Evolutionary conservation across 441 rosid genomes (phyloP).

Genomic region (Adansonia rubrostipa): DNA sequence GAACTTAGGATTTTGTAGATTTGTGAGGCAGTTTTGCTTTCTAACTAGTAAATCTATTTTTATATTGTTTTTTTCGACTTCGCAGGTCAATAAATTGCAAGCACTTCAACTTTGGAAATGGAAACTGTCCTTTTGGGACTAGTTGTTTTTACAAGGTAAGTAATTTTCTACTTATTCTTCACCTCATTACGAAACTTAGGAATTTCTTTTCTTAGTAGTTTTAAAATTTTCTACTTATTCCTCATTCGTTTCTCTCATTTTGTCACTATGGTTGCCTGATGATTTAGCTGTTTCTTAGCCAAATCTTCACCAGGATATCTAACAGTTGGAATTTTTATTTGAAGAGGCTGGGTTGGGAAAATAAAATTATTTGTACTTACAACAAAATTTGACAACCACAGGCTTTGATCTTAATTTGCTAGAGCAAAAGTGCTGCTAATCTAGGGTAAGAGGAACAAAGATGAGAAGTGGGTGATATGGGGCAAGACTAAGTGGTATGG

Average conservation of each 20-base stretch:
- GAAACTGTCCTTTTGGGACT: conserved; percentile 82
- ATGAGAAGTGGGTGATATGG: conserved; percentile 15
- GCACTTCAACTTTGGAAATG: conserved; percentile 57
- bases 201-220: not conserved
- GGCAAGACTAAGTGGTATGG: not conserved
- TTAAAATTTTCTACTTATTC: not conserved
- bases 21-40: not conserved
- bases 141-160: conserved; percentile 97
- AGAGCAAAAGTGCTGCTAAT: not conserved
- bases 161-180: conserved; percentile 3
- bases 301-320: not conserved
- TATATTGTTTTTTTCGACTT: conserved; percentile 10
- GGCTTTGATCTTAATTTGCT: not conserved
- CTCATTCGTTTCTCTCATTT: not conserved
- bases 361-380: not conserved
- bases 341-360: not conserved
- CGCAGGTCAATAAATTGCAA: conserved; percentile 68
- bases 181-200: not conserved
- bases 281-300: not conserved
- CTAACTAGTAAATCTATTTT: conserved; percentile 12
- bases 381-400: conserved; percentile 2
- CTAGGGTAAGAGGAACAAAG: not conserved
- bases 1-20: not conserved
- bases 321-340: conserved; percentile 5
- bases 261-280: not conserved